Conservation (phyloP, 805 yeast genomes). For the Wickerhamomyces ciferrii region DNA sequence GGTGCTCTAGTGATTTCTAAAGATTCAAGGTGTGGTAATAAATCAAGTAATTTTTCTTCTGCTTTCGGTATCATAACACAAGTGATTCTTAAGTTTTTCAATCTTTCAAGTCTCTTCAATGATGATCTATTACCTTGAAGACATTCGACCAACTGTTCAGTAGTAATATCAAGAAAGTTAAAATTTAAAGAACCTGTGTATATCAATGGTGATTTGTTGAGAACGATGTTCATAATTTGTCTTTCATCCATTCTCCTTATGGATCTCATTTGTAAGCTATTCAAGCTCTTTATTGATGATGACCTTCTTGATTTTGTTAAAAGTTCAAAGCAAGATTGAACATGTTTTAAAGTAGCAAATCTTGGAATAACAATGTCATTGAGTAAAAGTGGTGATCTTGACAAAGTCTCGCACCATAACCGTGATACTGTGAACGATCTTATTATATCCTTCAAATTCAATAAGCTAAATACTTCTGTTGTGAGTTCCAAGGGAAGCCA, state of each 20-base stretch:
- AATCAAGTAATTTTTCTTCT: constrained; percentile 12
- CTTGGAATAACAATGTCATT: constrained; percentile 9
- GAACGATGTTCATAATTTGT: constrained; percentile 8
- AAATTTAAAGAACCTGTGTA: constrained; percentile 8
- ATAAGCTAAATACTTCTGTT: constrained; percentile 1
- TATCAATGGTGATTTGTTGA: constrained; percentile 3
- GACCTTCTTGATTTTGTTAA: constrained; percentile 7
- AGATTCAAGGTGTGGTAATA: constrained; percentile 12
- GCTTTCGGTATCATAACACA: constrained; percentile 13
- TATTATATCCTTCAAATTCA: constrained; percentile 1
- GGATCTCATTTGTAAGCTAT: constrained; percentile 7
- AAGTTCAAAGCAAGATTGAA: constrained; percentile 11
- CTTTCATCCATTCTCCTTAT: constrained; percentile 16
- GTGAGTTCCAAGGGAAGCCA: constrained; percentile 9
- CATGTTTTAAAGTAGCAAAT: constrained; percentile 7
- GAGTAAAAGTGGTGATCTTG: constrained; percentile 8
- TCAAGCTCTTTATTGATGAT: constrained; percentile 4
- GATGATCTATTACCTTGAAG: constrained; percentile 1
- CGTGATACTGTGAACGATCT: constrained; percentile 10
- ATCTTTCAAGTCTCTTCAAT: not conserved
- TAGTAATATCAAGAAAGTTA: constrained; percentile 9
- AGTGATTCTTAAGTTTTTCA: constrained; percentile 9
- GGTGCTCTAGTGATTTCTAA: constrained; percentile 7
- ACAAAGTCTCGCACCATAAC: constrained; percentile 11
- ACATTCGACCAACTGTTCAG: constrained; percentile 11